These are phyloP conservation scores for Fusarium equiseti DNA, from an alignment of 2,329 filamentous ascomycete genomes.

Conservation along the genomic window DNA sequence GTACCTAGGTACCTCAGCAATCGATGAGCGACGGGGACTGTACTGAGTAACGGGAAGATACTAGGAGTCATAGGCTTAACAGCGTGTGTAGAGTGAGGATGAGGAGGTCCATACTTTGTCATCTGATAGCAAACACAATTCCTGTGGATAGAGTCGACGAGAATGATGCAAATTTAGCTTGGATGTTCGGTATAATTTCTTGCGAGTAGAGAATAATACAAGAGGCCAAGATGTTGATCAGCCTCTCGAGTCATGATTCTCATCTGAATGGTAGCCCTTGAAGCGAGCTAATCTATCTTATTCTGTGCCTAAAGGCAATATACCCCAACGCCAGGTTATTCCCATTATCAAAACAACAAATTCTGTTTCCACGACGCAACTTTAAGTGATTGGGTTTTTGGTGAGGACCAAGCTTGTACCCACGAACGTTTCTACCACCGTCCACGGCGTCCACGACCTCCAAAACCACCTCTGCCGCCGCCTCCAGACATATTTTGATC, in stretches of 20 bases:
- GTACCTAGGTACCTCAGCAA: conserved; percentile 9
- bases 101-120: conserved; percentile 32
- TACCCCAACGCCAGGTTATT: conserved; percentile 46
- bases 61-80: conserved; percentile 34
- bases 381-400: neutral
- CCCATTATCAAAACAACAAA: conserved; percentile 42
- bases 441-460: conserved; percentile 46
- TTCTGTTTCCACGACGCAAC: neutral
- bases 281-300: conserved; percentile 39
- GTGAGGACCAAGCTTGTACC: neutral
- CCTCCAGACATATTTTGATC: conserved; percentile 61
- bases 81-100: conserved; percentile 22
- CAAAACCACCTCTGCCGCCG: conserved; percentile 52
- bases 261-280: conserved; percentile 15
- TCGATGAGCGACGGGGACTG: neutral
- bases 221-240: conserved; percentile 15
- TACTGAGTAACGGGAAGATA: conserved; percentile 21
- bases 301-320: conserved; percentile 38
- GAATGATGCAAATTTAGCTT: conserved; percentile 37
- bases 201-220: neutral
- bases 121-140: conserved; percentile 31
- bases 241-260: conserved; percentile 11
- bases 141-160: conserved; percentile 36
- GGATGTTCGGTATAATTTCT: neutral
- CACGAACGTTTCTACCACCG: conserved; percentile 33